A percentile compares a stretch with the other conserved stretches of the same genome.
phyloP scores from a whole-genome alignment of 1,284 basidiomycete genomes.

The Boletus semigastroideus region DNA sequence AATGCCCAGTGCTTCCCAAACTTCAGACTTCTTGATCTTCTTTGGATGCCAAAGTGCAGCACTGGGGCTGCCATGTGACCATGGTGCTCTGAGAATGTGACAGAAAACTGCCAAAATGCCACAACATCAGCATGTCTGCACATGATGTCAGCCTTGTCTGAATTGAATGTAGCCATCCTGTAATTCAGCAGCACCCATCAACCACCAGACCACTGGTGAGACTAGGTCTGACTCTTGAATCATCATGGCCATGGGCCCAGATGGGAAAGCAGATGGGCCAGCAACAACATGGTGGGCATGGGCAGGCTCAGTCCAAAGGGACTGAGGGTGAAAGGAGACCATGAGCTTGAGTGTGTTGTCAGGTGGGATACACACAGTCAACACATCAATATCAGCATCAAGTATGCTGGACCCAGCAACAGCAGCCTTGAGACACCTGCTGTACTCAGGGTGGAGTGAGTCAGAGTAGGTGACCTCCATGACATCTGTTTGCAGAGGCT shows the following conservation, averaged over 20 bases:
- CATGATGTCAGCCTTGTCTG: neutral
- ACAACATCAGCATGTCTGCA: neutral
- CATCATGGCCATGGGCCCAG: neutral
- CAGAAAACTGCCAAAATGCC: neutral
- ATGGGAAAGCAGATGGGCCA: neutral
- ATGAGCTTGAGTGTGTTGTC: neutral
- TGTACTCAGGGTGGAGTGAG: neutral
- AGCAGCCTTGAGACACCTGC: neutral
- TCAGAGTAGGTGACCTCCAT: conserved; percentile 1
- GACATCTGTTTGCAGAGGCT: neutral
- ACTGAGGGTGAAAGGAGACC: neutral
- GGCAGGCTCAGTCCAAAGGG: neutral
- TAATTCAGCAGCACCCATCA: neutral
- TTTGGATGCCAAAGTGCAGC: no score
- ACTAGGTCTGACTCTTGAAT: neutral
- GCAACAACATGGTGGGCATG: neutral
- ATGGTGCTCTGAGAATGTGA: neutral
- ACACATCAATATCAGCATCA: neutral
- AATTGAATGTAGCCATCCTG: neutral
- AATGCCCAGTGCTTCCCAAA: neutral
- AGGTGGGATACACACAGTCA: neutral
- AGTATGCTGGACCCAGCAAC: neutral
- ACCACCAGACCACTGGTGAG: neutral
- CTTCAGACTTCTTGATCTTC: neutral
- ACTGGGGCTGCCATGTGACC: neutral